Conservation (phyloP, 2,329 filamentous ascomycete genomes). For the Botrytis porri region DNA sequence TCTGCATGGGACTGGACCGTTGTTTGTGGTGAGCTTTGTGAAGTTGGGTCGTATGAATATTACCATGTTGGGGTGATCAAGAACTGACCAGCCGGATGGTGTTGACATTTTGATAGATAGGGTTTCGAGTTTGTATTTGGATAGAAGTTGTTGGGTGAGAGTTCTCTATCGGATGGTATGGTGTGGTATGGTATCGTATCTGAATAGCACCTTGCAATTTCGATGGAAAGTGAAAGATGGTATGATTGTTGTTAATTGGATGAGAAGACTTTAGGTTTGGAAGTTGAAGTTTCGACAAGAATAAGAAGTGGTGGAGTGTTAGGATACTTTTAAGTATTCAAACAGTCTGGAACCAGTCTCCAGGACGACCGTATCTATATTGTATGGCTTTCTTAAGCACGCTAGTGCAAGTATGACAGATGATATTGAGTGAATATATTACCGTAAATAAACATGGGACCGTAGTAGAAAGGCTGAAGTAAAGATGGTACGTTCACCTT, state of each 20-base stretch:
- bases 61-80: not conserved
- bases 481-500: not conserved
- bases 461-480: not conserved
- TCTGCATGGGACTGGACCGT: not conserved
- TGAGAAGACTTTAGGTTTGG: too few species aligned
- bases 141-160: too few species aligned
- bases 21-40: not conserved
- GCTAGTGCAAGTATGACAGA: too few species aligned
- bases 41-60: not conserved
- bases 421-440: not conserved
- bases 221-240: not conserved
- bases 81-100: not conserved
- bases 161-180: not conserved
- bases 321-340: not conserved
- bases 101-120: not conserved
- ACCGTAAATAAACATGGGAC: not conserved
- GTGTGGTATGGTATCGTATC: not conserved
- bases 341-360: not conserved
- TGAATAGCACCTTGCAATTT: not conserved
- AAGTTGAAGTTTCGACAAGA: not conserved
- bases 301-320: not conserved
- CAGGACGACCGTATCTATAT: not conserved
- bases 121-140: not conserved
- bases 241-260: too few species aligned
- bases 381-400: too few species aligned